Evolutionary conservation across 2,329 filamentous ascomycete species (phyloP).

Genomic region (Exophiala alcalophila): DNA sequence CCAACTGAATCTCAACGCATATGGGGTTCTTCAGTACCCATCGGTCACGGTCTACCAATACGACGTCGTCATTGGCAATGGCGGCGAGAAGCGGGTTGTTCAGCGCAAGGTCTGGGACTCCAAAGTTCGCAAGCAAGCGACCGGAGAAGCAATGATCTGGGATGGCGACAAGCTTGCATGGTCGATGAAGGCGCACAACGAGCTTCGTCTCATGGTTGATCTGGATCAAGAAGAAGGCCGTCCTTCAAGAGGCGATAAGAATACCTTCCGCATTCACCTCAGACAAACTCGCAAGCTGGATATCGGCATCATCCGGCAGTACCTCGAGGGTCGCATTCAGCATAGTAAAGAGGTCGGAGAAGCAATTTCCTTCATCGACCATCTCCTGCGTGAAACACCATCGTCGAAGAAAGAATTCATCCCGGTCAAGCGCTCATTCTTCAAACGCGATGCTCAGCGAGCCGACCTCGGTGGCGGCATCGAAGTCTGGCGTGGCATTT

Average conservation of each 20-base stretch:
- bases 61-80: conserved; percentile 68
- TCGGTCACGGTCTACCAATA: conserved; percentile 72
- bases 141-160: conserved; percentile 65
- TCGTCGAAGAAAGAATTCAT: conserved; percentile 57
- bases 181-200: conserved; percentile 46
- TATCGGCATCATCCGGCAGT: conserved; percentile 63
- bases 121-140: conserved; percentile 53
- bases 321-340: conserved; percentile 58
- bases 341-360: conserved; percentile 70
- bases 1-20: conserved; percentile 68
- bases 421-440: conserved; percentile 80
- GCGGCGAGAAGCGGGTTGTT: conserved; percentile 62
- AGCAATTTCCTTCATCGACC: conserved; percentile 86
- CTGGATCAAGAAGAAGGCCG: conserved; percentile 63
- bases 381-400: conserved; percentile 78
- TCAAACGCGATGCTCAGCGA: conserved; percentile 53
- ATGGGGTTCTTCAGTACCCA: conserved; percentile 61
- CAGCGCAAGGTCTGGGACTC: conserved; percentile 76
- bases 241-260: conserved; percentile 41
- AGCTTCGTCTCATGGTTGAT: conserved; percentile 62
- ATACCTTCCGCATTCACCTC: conserved; percentile 61
- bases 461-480: conserved; percentile 61
- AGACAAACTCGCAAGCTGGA: conserved; percentile 65
- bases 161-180: conserved; percentile 86
- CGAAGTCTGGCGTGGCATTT: conserved; percentile 83